Percentiles rank a stretch among this genome's conserved stretches.
phyloP scores from a whole-genome alignment of 192 early-diverging fungal genomes.

The Obelidium mucronatum region DNA sequence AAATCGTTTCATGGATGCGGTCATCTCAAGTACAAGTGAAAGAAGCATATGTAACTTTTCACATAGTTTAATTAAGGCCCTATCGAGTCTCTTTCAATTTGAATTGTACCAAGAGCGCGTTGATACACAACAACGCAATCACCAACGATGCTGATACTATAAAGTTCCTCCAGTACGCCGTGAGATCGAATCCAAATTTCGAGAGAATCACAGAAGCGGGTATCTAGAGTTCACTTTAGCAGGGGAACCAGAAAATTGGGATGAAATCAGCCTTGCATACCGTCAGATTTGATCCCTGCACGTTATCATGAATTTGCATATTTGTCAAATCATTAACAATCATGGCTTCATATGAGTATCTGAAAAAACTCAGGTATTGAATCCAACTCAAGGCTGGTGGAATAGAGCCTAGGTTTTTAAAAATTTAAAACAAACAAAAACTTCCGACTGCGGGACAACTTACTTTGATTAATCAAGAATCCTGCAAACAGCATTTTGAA shows the following conservation, averaged over 20 bases:
- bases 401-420: slow-evolving; percentile 48
- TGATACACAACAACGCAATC: slow-evolving; percentile 44
- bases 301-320: slow-evolving; percentile 43
- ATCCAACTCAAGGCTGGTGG: slow-evolving; percentile 68
- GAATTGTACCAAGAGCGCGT: slow-evolving; percentile 36
- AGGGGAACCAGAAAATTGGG: background rate
- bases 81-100: slow-evolving; percentile 38
- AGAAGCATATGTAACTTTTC: background rate
- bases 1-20: too few relatives aligned
- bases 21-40: too few relatives aligned
- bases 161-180: slow-evolving; percentile 44
- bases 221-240: background rate
- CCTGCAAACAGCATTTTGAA: slow-evolving; percentile 84
- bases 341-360: slow-evolving; percentile 75
- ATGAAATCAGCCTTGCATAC: slow-evolving; percentile 22
- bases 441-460: background rate
- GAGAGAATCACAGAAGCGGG: slow-evolving; percentile 43
- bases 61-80: background rate
- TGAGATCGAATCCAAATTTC: slow-evolving; percentile 58
- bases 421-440: background rate
- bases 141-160: slow-evolving; percentile 39
- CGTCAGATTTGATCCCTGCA: slow-evolving; percentile 43
- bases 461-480: slow-evolving; percentile 72
- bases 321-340: slow-evolving; percentile 64
- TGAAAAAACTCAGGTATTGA: slow-evolving; percentile 78